phyloP scores from a whole-genome alignment of 371 early-diverging fungal genomes.

The Actinomucor elegans region DNA sequence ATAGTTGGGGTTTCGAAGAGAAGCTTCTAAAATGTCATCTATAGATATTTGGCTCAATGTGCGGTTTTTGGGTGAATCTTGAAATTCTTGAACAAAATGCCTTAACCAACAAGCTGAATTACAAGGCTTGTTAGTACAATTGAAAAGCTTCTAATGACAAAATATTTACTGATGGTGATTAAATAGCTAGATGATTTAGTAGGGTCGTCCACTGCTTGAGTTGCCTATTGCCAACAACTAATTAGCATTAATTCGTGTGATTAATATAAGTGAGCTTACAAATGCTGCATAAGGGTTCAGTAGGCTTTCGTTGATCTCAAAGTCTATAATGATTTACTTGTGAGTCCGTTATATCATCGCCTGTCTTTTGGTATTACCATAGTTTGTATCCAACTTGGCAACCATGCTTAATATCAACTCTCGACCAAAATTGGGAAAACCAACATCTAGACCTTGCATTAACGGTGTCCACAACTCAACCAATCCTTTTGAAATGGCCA shows the following conservation, averaged over 20 bases:
- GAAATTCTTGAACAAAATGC: constrained; percentile 27
- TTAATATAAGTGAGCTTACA: constrained; percentile 8
- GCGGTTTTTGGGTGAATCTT: neutral
- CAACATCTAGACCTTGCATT: constrained; percentile 28
- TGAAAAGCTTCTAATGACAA: neutral
- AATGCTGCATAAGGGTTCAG: constrained; percentile 24
- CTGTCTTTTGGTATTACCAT: too few relatives aligned
- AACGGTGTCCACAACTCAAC: constrained; percentile 46
- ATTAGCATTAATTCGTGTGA: neutral
- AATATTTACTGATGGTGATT: constrained; percentile 35
- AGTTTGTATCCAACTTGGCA: constrained; percentile 24
- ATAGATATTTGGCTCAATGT: constrained; percentile 23
- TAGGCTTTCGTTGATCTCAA: constrained; percentile 18
- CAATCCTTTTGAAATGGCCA: constrained; percentile 35
- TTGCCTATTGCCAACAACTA: neutral
- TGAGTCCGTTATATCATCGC: too few relatives aligned
- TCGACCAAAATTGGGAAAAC: constrained; percentile 28
- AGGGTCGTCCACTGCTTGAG: constrained; percentile 10
- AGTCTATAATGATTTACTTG: constrained; percentile 9
- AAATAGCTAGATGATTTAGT: constrained; percentile 36
- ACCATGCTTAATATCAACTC: constrained; percentile 31
- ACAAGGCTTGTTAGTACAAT: neutral
- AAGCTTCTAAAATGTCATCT: constrained; percentile 39
- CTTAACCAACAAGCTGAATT: constrained; percentile 49
- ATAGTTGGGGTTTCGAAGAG: constrained; percentile 34